Evolutionary conservation across 1,139 yeast genomes (phyloP).

Genomic region (Sugiyamaella neomexicana): DNA sequence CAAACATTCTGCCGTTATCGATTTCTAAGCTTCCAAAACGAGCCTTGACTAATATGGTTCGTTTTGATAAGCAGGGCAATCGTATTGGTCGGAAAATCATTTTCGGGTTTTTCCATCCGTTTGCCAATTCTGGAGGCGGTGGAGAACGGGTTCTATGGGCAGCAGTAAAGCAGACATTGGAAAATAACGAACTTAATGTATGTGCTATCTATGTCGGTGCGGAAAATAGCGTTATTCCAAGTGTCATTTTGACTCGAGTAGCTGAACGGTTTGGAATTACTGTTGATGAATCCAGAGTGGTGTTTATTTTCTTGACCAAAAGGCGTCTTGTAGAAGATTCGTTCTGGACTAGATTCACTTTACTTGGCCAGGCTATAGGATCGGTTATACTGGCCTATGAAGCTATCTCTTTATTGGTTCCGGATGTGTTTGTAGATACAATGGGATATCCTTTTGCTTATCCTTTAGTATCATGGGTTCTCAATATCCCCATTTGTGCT

Average conservation of each 20-base stretch:
- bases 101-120: slow-evolving; percentile 93
- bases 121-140: slow-evolving; percentile 96
- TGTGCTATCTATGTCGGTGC: slow-evolving; percentile 80
- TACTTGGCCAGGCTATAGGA: slow-evolving; percentile 86
- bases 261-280: slow-evolving; percentile 63
- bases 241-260: slow-evolving; percentile 59
- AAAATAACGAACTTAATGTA: slow-evolving; percentile 52
- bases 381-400: slow-evolving; percentile 66
- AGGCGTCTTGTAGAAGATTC: slow-evolving; percentile 65
- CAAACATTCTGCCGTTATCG: slow-evolving; percentile 30
- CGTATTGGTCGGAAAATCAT: slow-evolving; percentile 45
- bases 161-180: slow-evolving; percentile 73
- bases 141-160: slow-evolving; percentile 98
- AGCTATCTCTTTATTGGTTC: slow-evolving; percentile 67
- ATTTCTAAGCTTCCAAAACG: slow-evolving; percentile 28
- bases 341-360: slow-evolving; percentile 77
- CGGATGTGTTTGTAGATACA: slow-evolving; percentile 93
- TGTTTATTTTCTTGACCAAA: slow-evolving; percentile 66
- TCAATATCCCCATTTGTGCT: slow-evolving; percentile 73
- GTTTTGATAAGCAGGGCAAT: slow-evolving; percentile 26
- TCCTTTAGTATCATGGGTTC: slow-evolving; percentile 54
- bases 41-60: slow-evolving; percentile 20
- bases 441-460: slow-evolving; percentile 91
- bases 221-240: slow-evolving; percentile 42
- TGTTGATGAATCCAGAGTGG: slow-evolving; percentile 55